A percentile compares a stretch with the other conserved stretches of the same genome.
Conservation (phyloP, 2,329 filamentous ascomycete genomes). For the Didymella exigua region DNA sequence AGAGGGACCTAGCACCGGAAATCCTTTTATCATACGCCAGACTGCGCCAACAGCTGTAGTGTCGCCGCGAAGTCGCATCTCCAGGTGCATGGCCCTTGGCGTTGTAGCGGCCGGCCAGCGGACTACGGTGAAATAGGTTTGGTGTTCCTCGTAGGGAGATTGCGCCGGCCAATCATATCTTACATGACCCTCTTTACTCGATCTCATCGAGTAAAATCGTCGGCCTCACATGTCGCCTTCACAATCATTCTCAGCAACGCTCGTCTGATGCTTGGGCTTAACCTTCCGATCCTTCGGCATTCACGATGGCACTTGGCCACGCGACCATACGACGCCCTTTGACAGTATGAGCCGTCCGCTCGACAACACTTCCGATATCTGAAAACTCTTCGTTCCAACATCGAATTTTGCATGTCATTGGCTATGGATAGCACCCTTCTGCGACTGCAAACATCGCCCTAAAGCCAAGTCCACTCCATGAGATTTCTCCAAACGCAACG, state of each 20-base stretch:
- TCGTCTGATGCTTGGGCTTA: constrained; percentile 1
- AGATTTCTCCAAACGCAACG: not conserved
- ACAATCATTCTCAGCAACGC: constrained; percentile 10
- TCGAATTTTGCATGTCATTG: not conserved
- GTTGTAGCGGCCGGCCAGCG: constrained; percentile 10
- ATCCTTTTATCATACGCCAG: constrained; percentile 31
- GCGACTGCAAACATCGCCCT: not conserved
- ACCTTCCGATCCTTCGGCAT: constrained; percentile 5
- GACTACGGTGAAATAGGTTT: constrained; percentile 14
- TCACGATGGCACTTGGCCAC: not conserved
- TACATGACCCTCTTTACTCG: constrained; percentile 30
- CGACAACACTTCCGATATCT: not conserved
- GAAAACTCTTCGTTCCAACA: not conserved
- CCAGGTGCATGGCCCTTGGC: constrained; percentile 17
- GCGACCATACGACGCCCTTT: not conserved
- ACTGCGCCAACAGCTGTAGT: constrained; percentile 5
- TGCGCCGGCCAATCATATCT: constrained; percentile 23
- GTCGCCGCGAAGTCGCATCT: constrained; percentile 19
- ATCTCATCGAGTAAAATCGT: constrained; percentile 37
- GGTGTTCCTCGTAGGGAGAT: constrained; percentile 23
- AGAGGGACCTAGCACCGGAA: constrained; percentile 10
- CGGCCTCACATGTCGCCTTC: constrained; percentile 22
- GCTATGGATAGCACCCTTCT: not conserved
- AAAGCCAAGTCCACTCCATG: not conserved
- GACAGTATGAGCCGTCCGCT: not conserved